Evolutionary conservation across 305 asterid species (phyloP).

Genomic region (Plantago coronopus): DNA sequence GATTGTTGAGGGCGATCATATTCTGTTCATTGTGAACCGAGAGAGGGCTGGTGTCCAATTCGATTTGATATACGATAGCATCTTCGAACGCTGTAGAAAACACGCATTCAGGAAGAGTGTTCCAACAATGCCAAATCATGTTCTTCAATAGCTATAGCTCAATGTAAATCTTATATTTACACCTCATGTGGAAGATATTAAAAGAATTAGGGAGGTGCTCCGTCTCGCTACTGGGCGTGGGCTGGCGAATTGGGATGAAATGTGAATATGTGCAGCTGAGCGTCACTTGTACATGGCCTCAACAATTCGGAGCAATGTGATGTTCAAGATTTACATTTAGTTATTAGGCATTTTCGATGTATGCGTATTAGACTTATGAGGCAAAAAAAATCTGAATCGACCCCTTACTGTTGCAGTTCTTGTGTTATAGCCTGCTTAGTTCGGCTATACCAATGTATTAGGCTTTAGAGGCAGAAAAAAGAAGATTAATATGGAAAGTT

Average conservation of each 20-base stretch:
- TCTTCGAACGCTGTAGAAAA: constrained; percentile 87
- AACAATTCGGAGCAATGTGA: neutral
- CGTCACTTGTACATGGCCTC: neutral
- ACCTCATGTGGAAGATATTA: constrained; percentile 3
- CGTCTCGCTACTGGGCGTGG: neutral
- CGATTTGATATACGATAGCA: constrained; percentile 86
- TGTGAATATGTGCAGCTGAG: neutral
- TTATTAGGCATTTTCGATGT: neutral
- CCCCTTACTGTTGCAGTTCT: too few species aligned
- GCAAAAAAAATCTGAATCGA: neutral
- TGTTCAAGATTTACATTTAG: neutral
- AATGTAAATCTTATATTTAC: constrained; percentile 21
- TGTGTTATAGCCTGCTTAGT: neutral
- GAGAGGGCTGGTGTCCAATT: constrained; percentile 92
- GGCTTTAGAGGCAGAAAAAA: neutral
- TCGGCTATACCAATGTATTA: neutral
- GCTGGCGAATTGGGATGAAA: neutral
- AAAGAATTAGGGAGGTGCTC: neutral
- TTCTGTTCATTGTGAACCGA: constrained; percentile 79
- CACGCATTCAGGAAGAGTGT: constrained; percentile 61
- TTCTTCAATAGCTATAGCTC: constrained; percentile 31
- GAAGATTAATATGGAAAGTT: too few species aligned
- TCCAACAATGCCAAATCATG: constrained; percentile 58
- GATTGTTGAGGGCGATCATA: constrained; percentile 90
- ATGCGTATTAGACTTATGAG: constrained; percentile 7